Conservation (phyloP, 2,329 filamentous ascomycete genomes). For the Emmonsiellopsis sp. region DNA sequence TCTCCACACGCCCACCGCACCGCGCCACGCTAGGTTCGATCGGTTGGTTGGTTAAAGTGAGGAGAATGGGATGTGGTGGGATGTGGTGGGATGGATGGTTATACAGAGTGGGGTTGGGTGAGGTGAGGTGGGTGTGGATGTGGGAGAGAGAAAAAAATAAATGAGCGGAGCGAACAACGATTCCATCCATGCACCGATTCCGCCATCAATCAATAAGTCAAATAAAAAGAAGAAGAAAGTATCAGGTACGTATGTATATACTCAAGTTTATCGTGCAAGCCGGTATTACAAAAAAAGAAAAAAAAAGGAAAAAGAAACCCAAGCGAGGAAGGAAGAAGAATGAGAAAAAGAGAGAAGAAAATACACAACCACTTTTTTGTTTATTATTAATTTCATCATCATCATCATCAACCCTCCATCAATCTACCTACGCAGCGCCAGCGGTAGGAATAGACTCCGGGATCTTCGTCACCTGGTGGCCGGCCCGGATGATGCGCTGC, state of each 20-base stretch:
- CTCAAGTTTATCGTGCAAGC: neutral
- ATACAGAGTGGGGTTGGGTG: too few species aligned
- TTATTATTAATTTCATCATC: neutral
- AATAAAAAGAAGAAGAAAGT: neutral
- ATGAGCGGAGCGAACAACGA: too few species aligned
- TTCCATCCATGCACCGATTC: neutral
- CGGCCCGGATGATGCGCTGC: slow-evolving; percentile 75
- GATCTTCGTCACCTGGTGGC: slow-evolving; percentile 76
- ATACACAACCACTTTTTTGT: neutral
- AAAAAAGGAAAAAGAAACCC: neutral
- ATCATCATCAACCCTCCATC: slow-evolving; percentile 4
- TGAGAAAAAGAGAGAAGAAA: neutral
- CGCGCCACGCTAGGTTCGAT: too few species aligned
- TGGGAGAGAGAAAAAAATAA: too few species aligned
- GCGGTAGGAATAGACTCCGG: slow-evolving; percentile 71
- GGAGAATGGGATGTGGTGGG: too few species aligned
- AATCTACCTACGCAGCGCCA: slow-evolving; percentile 59
- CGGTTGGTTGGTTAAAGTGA: too few species aligned
- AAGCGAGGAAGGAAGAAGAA: neutral
- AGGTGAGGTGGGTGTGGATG: too few species aligned
- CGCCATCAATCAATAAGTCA: neutral
- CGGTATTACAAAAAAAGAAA: neutral
- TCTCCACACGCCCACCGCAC: too few species aligned
- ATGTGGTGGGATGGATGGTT: too few species aligned
- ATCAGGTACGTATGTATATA: neutral